Percentiles rank a stretch among this genome's conserved stretches.
Conservation (phyloP, 2,329 filamentous ascomycete genomes). For the Trichoderma sp. region DNA sequence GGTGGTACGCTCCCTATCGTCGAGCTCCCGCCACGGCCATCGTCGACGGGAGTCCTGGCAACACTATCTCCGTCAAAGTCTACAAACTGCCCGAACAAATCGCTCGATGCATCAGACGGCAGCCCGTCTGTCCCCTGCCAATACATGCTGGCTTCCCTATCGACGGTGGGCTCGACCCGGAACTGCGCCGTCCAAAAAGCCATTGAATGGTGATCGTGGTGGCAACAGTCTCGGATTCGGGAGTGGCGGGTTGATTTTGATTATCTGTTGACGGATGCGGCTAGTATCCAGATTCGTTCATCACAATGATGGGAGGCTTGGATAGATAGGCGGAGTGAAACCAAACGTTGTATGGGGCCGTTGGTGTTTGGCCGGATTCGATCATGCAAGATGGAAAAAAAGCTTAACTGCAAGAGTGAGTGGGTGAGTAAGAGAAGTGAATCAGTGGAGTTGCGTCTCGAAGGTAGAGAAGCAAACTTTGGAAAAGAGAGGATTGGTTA, state of each 20-base stretch:
- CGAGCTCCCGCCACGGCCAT: slow-evolving; percentile 23
- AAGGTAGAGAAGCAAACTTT: not conserved
- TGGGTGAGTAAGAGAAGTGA: not conserved
- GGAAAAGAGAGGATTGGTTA: not conserved
- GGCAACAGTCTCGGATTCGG: slow-evolving; percentile 7
- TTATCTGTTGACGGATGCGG: slow-evolving; percentile 16
- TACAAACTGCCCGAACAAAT: slow-evolving; percentile 40
- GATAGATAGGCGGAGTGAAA: not conserved
- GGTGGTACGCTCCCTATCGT: slow-evolving; percentile 28
- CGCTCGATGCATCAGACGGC: slow-evolving; percentile 31
- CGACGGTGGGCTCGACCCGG: slow-evolving; percentile 33
- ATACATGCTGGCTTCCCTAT: slow-evolving; percentile 37
- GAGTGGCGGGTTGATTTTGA: not conserved
- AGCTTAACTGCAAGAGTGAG: not conserved
- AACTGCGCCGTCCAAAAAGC: slow-evolving; percentile 39
- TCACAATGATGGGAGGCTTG: not conserved
- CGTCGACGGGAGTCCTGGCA: slow-evolving; percentile 25
- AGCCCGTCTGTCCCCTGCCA: slow-evolving; percentile 36
- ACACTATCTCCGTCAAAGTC: slow-evolving; percentile 33
- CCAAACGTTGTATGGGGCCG: not conserved
- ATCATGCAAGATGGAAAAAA: not conserved
- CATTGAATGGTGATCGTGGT: slow-evolving; percentile 27
- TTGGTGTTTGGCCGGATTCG: slow-evolving; percentile 16
- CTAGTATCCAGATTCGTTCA: slow-evolving; percentile 13
- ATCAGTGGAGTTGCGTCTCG: not conserved